Percentiles rank a stretch among this genome's conserved stretches.
phyloP scores from a whole-genome alignment of 495 filamentous ascomycete species.

The Mycothermus thermophilus region DNA sequence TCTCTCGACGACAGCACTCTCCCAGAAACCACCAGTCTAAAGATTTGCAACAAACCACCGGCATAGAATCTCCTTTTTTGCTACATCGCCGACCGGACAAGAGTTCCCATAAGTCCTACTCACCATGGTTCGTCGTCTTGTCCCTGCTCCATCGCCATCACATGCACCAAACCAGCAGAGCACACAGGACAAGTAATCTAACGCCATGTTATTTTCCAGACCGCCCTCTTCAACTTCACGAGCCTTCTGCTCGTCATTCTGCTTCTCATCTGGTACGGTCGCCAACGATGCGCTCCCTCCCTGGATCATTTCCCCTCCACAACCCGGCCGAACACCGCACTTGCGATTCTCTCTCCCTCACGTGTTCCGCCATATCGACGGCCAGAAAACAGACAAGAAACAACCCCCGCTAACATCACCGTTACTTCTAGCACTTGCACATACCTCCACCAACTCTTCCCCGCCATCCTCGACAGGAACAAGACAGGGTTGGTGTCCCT shows the following conservation, averaged over 20 bases:
- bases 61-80: no score
- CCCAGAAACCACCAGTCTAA: no score
- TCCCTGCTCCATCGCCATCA: background rate
- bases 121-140: slow-evolving; percentile 13
- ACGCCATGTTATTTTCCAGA: slow-evolving; percentile 46
- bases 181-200: no score
- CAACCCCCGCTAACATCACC: no score
- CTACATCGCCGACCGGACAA: no score
- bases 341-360: no score
- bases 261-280: slow-evolving; percentile 66
- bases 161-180: background rate
- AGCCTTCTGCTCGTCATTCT: slow-evolving; percentile 85
- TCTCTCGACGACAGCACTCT: no score
- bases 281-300: background rate
- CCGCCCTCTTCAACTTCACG: slow-evolving; percentile 96
- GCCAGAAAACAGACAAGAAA: no score
- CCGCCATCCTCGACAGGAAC: slow-evolving; percentile 83
- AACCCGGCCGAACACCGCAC: no score
- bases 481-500: slow-evolving; percentile 61
- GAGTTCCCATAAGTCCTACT: no score
- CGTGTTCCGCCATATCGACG: no score
- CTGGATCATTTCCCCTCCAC: no score
- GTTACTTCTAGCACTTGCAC: slow-evolving; percentile 72
- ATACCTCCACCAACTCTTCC: slow-evolving; percentile 82
- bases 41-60: background rate